These are phyloP conservation scores for Triglochin maritima DNA, from an alignment of 106 monocot species.

Conservation along the genomic window DNA sequence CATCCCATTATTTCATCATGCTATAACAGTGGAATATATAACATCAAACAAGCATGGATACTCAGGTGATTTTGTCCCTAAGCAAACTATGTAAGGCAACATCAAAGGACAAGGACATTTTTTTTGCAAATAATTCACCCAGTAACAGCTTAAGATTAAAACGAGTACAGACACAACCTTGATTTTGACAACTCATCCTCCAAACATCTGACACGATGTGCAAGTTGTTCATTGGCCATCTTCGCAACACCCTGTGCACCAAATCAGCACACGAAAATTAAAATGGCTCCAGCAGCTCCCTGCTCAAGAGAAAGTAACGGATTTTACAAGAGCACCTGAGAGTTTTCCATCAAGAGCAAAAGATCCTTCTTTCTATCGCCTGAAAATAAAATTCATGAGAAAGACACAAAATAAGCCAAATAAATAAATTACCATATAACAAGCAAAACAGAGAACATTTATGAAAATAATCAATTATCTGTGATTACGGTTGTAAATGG, in stretches of 20 bases:
- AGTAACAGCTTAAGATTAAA: not conserved
- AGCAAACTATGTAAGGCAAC: not conserved
- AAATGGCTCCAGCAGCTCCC: too few relatives aligned
- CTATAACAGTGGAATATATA: not conserved
- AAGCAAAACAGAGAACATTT: too few relatives aligned
- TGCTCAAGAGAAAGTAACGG: too few relatives aligned
- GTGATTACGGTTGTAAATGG: too few relatives aligned
- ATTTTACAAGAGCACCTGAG: conserved; percentile 38
- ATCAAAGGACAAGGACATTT: not conserved
- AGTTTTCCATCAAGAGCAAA: conserved; percentile 46
- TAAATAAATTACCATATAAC: not conserved
- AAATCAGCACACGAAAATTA: too few relatives aligned
- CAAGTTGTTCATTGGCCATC: conserved; percentile 50
- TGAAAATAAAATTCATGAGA: conserved; percentile 5
- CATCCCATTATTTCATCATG: not conserved
- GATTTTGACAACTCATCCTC: conserved; percentile 56
- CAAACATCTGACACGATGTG: conserved; percentile 46
- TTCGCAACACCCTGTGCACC: conserved; percentile 46
- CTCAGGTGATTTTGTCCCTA: not conserved
- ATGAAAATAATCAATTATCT: too few relatives aligned
- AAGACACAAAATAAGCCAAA: not conserved
- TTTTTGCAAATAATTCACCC: too few relatives aligned
- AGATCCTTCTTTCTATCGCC: conserved; percentile 51
- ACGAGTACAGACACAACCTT: conserved; percentile 30
- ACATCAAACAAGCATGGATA: not conserved